These are phyloP conservation scores for Aurantiochytrium sp. DNA, from an alignment of 108 stramenopile species.

Conservation along the genomic window DNA sequence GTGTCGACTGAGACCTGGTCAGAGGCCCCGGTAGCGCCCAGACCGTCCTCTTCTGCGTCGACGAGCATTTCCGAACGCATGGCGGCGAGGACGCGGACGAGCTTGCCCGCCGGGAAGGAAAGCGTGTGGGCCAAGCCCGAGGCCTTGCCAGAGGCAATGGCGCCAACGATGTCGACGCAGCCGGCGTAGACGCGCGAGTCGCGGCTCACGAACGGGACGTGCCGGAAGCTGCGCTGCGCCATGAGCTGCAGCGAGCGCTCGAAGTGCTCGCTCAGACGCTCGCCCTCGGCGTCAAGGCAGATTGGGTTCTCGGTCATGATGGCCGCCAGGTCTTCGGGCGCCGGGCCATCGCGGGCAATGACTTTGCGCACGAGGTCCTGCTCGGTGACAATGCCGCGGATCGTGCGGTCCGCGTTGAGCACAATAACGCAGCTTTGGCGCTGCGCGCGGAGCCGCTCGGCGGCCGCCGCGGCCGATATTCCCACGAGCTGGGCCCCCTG, in stretches of 20 bases:
- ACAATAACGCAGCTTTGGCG: background rate
- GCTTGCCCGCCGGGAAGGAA: constrained; percentile 3
- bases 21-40: background rate
- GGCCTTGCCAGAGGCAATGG: constrained; percentile 15
- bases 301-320: background rate
- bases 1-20: background rate
- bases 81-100: background rate
- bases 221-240: background rate
- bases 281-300: background rate
- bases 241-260: background rate
- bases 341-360: background rate
- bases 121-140: background rate
- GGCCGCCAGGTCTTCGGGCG: background rate
- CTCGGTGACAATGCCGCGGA: constrained; percentile 9
- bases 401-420: background rate
- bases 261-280: background rate
- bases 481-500: background rate
- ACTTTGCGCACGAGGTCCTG: constrained; percentile 15
- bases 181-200: background rate
- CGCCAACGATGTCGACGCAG: constrained; percentile 4
- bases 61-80: background rate
- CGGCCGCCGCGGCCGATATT: background rate
- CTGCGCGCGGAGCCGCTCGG: background rate
- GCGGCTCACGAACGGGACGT: background rate
- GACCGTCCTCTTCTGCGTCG: background rate